These are phyloP conservation scores for Fusarium illudens DNA, from an alignment of 2,329 filamentous ascomycete genomes.

Conservation along the genomic window DNA sequence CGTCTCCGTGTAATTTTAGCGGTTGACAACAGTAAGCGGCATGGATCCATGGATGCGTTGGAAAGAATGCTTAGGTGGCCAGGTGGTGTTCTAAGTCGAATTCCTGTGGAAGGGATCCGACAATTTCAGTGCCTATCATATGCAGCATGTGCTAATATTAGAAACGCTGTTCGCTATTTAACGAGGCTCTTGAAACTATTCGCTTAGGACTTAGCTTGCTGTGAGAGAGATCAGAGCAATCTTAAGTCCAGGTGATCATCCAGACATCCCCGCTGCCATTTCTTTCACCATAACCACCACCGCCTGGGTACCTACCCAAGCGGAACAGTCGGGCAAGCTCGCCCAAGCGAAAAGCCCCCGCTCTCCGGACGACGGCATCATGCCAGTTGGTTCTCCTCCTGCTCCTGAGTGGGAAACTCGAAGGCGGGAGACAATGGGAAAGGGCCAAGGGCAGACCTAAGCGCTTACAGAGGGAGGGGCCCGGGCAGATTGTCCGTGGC, in stretches of 20 bases:
- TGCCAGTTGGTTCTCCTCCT: conserved; percentile 1
- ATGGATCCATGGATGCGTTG: too few species aligned
- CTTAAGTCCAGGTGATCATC: not conserved
- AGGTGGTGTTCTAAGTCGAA: not conserved
- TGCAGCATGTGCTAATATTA: not conserved
- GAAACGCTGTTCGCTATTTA: not conserved
- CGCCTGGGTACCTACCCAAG: not conserved
- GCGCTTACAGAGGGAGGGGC: not conserved
- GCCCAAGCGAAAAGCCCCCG: not conserved
- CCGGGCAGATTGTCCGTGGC: not conserved
- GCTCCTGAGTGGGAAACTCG: not conserved
- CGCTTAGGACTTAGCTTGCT: not conserved
- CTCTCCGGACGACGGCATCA: not conserved
- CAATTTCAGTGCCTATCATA: not conserved
- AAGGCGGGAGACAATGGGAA: not conserved
- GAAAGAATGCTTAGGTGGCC: not conserved
- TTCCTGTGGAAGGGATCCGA: not conserved
- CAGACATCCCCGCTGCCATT: not conserved
- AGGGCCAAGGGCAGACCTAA: not conserved
- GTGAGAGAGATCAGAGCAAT: not conserved
- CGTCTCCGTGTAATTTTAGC: not conserved
- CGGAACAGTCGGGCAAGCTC: not conserved
- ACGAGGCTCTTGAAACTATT: not conserved
- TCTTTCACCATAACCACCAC: not conserved
- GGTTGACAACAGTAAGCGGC: not conserved